Base-by-base conservation (phyloP, 2,329 filamentous ascomycete genomes). In the Fusarium sp. region DNA sequence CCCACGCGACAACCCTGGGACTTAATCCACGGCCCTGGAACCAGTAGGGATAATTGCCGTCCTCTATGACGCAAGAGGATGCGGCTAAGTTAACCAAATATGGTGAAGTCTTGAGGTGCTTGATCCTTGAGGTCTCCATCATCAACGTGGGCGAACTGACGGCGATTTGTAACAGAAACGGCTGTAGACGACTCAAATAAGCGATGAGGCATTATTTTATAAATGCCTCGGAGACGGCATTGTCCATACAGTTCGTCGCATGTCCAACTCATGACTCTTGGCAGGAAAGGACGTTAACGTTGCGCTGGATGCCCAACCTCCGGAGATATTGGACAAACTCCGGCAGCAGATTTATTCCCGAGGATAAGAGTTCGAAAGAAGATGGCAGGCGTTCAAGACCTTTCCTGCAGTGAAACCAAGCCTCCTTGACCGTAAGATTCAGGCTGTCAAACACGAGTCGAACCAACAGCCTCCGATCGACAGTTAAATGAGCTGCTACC, bases 81-180 rank as follows among this genome's bases (percentile, higher is more conserved):
- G 24, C 27, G n/a, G 27, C 18, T 10, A 16, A 11, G 10, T 4
- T 42, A 18, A 16, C n/a, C 11, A 4, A n/a, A 22, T 5, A 16
- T 11, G 27, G 60, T 14, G 34, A 47, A 40, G 27, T 40, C 2
- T 13, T 5, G 61, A 29, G 34, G 34, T n/a, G 34, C 22, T 38
- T 37, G 34, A 13, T 35, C 31, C 24, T 22, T 56, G 47, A 9
- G 5, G 8, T 52, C 29, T 38, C 50, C 42, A 45, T 24, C 13
- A 9, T 9, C 20, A 24, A 7, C 7, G 20, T 45, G 7, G 42
- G 42, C n/a, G 16, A 18, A 22, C 13, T 13, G 35, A 29, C 22
- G 16, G 9, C 18, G 24, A 62, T 62, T 62, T 31, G 42, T 62
- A 62, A 62, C 31, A n/a, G 60, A 62, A 52, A 37, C 60, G 22